Base-by-base conservation (phyloP, 1,139 yeast genomes). In the Protomyces lactucae-debilis region DNA sequence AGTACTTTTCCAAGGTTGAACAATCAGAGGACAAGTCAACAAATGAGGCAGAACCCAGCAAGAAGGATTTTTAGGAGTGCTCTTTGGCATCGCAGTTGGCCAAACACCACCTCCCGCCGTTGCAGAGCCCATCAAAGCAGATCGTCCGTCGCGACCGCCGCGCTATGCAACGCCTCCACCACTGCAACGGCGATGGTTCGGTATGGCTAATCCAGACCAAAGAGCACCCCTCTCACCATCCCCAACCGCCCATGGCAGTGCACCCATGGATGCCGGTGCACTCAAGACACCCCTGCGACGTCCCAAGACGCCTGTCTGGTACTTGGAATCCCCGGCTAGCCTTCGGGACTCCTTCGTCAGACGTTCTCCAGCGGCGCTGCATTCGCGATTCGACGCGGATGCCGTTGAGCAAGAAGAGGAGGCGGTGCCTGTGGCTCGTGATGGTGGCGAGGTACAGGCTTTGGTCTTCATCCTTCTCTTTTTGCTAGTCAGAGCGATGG, bases 1-100 rank as follows among this genome's bases (percentile, higher is more conserved):
- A 79, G 12, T 80, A 75, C 64, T 84, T 90, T 69, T 73, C 71
- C 6, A 78, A 76, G 61, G 73, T 79, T 3, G 60, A 59, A 32
- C 23, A 45, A 25, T 25, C 35, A 21, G 48, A n/a, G 23, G 8
- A 16, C 8, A 12, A 16, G 21, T 2, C 21, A 43, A 3, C 21
- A 43, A 18, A 4, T 10, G 8, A 18, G 18, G 48, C 25, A 43
- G 5, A 14, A 3, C 16, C 43, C 16, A 18, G 23, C 48, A 43
- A 43, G 48, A 43, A 43, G 48, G 48, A 43, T 43, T 43, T 43
- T 43, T 43, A 43, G 48, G 25, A 16, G 23, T 21, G 48, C 48
- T 43, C 48, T 43, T 43, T 43, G 48, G 48, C 48, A 43, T 43
- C 23, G 10, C 48, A 16, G 48, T 14, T 16, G 16, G 43, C 43